Base-by-base conservation (phyloP, 345 rosid genomes). In the Eucalyptus guilfoylei region DNA sequence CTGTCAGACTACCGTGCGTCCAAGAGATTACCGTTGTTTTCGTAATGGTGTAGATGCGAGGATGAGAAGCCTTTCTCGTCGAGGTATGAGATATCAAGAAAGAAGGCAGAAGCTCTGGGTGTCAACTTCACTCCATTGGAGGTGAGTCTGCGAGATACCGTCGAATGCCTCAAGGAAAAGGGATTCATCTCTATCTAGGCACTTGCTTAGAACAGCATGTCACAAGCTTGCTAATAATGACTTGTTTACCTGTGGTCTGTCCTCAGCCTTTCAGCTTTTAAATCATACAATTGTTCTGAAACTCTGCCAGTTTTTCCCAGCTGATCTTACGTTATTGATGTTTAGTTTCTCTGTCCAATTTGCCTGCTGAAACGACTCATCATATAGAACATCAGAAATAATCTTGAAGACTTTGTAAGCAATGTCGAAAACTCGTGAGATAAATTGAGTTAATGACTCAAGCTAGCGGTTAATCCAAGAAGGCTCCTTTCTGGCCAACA, bases 111-210 rank as follows among this genome's bases (percentile, higher is more conserved):
- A 37, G 87, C 88, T 42, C 88, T 94, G 86, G 95, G 95, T 19
- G 49, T 94, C 80, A 92, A 92, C 64, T 93, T 95, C 90, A 94
- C 90, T 88, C 93, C 96, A 11, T 44, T 91, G 80, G 92, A 94
- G 87, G 93, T 87, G 83, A 95, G 93, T 90, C 52, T 95, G 6
- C 91, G 90, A 91, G 96, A 95, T 90, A 96, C 96, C 6, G 91
- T 95, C n/a, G 94, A 92, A 64, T 91, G 94, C 90, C 88, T 94
- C 69, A 94, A 91, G 92, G 92, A 91, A 88, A 94, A 92, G 48
- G 93, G 91, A 5, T 92, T 92, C 48, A 45, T 91, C 89, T 45
- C 40, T 6, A 49, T 83, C 49, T 85, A 85, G n/a, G 15, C 80
- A 32, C 42, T 67, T 67, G 80, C 80, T 32, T 32, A 67, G 37